Evolutionary conservation across 2,329 filamentous ascomycete genomes (phyloP).

Genomic region (Thermoascus crustaceus): DNA sequence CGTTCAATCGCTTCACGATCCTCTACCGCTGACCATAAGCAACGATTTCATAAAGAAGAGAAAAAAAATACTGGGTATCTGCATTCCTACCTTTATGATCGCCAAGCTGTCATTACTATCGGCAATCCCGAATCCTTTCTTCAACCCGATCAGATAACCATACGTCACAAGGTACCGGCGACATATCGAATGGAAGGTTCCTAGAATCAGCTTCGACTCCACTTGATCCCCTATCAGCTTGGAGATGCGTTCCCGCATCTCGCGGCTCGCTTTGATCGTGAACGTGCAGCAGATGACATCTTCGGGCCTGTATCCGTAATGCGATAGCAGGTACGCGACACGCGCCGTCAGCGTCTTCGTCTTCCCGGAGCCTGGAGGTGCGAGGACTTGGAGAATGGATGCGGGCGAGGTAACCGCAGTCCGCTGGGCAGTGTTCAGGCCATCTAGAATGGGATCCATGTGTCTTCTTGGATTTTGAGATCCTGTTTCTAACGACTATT

Average conservation of each 20-base stretch:
- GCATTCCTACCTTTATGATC: conserved; percentile 53
- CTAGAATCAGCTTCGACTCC: conserved; percentile 71
- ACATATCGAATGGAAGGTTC: conserved; percentile 92
- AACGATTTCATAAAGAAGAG: not conserved
- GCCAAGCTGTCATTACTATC: conserved; percentile 72
- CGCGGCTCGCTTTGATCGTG: conserved; percentile 85
- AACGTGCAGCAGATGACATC: conserved; percentile 95
- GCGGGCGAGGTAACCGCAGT: conserved; percentile 57
- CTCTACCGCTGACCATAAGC: conserved; percentile 36
- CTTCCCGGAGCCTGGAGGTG: conserved; percentile 68
- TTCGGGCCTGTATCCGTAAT: conserved; percentile 64
- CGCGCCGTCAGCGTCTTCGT: conserved; percentile 91
- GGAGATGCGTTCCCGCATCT: conserved; percentile 86
- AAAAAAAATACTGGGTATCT: not conserved
- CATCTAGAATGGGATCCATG: conserved; percentile 49
- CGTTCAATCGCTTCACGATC: conserved; percentile 66
- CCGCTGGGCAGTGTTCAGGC: conserved; percentile 57
- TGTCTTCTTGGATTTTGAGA: not conserved
- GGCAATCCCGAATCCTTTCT: conserved; percentile 80
- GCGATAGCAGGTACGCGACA: conserved; percentile 76
- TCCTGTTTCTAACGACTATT: not conserved
- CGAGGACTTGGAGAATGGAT: conserved; percentile 53
- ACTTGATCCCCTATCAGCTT: conserved; percentile 69
- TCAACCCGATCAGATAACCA: conserved; percentile 72
- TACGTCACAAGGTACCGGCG: conserved; percentile 76